phyloP scores from a whole-genome alignment of 139 green algal genomes.

The Tetradesmus lagerheimii region DNA sequence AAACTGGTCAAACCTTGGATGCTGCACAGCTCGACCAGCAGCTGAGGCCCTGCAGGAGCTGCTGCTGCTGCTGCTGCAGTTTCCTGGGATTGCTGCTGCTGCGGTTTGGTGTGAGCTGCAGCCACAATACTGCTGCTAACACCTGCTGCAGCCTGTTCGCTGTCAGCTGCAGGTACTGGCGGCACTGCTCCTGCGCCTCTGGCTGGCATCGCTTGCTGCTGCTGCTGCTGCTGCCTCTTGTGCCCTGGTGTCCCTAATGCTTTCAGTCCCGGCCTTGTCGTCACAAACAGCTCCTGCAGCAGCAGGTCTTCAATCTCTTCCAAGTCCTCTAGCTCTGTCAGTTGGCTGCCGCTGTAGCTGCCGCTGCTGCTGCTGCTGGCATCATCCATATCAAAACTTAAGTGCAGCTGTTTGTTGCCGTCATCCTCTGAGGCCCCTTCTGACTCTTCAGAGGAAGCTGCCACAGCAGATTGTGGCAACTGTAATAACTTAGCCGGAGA shows the following conservation, averaged over 20 bases:
- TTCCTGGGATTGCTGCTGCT: slow-evolving; percentile 11
- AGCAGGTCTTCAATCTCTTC: slow-evolving; percentile 32
- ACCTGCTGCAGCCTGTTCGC: background rate
- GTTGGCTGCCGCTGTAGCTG: background rate
- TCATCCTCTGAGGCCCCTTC: background rate
- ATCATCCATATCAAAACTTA: background rate
- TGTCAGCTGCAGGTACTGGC: background rate
- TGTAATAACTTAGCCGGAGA: background rate
- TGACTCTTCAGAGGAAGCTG: background rate
- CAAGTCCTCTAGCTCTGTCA: slow-evolving; percentile 28
- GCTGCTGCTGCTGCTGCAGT: background rate
- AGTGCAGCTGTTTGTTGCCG: background rate
- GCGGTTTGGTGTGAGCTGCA: background rate
- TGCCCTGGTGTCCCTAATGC: background rate
- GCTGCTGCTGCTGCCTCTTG: background rate
- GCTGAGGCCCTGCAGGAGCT: background rate
- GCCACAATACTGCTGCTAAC: background rate
- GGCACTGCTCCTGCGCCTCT: background rate
- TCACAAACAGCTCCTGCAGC: slow-evolving; percentile 21
- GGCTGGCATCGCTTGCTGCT: background rate
- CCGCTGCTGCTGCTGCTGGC: background rate
- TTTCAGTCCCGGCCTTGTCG: background rate
- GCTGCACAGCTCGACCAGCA: slow-evolving; percentile 1
- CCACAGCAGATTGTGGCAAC: background rate
- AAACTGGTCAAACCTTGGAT: background rate